These are phyloP conservation scores for Prototheca cutis DNA, from an alignment of 163 green algal species.

Conservation along the genomic window DNA sequence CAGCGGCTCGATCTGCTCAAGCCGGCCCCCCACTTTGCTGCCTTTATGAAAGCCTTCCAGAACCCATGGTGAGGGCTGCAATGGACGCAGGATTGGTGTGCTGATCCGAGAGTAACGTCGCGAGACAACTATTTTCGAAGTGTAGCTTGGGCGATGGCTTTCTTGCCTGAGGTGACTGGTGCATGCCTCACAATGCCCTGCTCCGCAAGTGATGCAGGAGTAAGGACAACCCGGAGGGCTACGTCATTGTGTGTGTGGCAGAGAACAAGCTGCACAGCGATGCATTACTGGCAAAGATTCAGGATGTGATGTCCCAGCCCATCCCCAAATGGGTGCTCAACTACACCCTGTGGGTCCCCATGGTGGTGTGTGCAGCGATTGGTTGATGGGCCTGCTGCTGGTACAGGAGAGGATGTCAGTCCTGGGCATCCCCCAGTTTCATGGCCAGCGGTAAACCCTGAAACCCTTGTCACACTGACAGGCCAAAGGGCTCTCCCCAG, in stretches of 20 bases:
- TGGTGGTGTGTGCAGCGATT: neutral
- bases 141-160: too few relatives aligned
- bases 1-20: neutral
- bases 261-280: conserved; percentile 55
- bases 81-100: too few relatives aligned
- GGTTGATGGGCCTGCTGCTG: too few relatives aligned
- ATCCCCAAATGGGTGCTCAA: conserved; percentile 19
- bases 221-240: conserved; percentile 34
- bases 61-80: neutral
- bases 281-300: neutral
- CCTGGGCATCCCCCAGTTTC: too few relatives aligned
- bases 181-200: too few relatives aligned
- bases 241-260: conserved; percentile 51
- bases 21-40: neutral
- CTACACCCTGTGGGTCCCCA: conserved; percentile 17
- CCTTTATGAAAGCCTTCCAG: neutral
- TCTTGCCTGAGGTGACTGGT: too few relatives aligned
- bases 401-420: too few relatives aligned
- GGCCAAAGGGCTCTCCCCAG: conserved; percentile 27
- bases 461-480: neutral
- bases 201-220: too few relatives aligned
- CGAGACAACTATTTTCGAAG: too few relatives aligned
- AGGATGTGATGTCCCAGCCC: neutral
- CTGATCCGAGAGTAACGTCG: too few relatives aligned
- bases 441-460: neutral